Conservation (phyloP, 2,329 filamentous ascomycete genomes). For the Phoma sp. region DNA sequence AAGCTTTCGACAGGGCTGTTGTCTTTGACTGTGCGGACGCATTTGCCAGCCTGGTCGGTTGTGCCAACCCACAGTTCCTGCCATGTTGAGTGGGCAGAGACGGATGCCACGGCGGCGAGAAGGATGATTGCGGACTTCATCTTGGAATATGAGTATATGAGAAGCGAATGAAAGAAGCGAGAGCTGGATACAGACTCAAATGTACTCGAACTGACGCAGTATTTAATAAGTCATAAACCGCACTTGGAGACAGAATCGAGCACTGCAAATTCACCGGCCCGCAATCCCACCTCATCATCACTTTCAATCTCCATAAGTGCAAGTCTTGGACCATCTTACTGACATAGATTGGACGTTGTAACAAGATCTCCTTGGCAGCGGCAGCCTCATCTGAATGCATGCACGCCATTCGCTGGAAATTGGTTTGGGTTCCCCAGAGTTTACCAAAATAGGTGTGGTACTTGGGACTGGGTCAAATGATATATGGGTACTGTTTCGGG, state of each 20-base stretch:
- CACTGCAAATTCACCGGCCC: conserved; percentile 9
- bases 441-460: conserved; percentile 28
- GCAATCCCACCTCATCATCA: conserved; percentile 11
- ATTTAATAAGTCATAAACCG: conserved; percentile 3
- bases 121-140: conserved; percentile 45
- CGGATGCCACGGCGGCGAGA: conserved; percentile 43
- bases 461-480: conserved; percentile 20
- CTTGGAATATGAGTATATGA: conserved; percentile 11
- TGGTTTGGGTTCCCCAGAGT: conserved; percentile 24
- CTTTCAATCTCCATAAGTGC: conserved; percentile 13
- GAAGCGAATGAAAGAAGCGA: conserved; percentile 19
- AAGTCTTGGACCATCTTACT: conserved; percentile 22
- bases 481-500: conserved; percentile 27
- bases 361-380: conserved; percentile 29
- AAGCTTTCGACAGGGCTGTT: conserved; percentile 45
- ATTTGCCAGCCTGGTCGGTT: conserved; percentile 40
- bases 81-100: conserved; percentile 50
- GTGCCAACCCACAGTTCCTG: conserved; percentile 49
- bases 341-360: conserved; percentile 29
- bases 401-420: conserved; percentile 21
- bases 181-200: conserved; percentile 15
- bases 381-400: conserved; percentile 19
- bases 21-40: conserved; percentile 44
- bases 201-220: conserved; percentile 16
- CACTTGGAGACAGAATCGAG: conserved; percentile 1